Base-by-base conservation (phyloP, 2,329 filamentous ascomycete species). In the Exophiala phaeomuriformis region DNA sequence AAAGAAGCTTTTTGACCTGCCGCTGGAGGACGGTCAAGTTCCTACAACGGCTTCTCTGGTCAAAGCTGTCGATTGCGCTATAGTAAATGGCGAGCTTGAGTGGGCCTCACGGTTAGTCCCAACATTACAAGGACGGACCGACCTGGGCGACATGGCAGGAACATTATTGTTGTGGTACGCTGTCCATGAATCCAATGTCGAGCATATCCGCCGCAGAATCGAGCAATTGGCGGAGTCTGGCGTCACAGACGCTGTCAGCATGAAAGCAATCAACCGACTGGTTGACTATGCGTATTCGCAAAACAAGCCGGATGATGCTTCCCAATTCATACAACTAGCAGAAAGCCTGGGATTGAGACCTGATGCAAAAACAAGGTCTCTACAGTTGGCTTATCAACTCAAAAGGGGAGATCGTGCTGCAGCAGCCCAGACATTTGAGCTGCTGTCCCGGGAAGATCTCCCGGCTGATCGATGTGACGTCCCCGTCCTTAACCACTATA, bases 351-450 rank as follows among this genome's bases (percentile, higher is more conserved):
- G 77, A 3, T 79, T 95, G 27, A 67, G 75, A 48, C 80, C 86
- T 0, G 80, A 95, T 66, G 78, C 81, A 7, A 75, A 77, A 47
- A 94, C 90, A 0, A 84, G 81, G 61, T 76, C 88, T 44, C 75
- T 94, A 47, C 82, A 90, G 64, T 79, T 97, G 62, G 79, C 85
- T 53, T 86, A 93, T 63, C 82, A 84, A 8, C 75, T 95, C n/a
- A 78, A 80, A 36, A 81, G 84, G 3, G 78, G 82, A 1, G 86
- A 96, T 67, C 69, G 93, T 10, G 77, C 82, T 33, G 86, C 84
- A 12, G 64, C 67, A 5, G 53, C 71, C 6, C 76, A 79, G 56
- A 75, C 78, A 36, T 71, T 90, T 2, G 78, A 83, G 58, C 68
- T 69, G 1, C 60, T 71, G 4, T 71, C 75, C 10, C 69, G 77